These are phyloP conservation scores for Cutaneotrichosporon sp. DNA, from an alignment of 1,284 basidiomycete species.

Conservation along the genomic window DNA sequence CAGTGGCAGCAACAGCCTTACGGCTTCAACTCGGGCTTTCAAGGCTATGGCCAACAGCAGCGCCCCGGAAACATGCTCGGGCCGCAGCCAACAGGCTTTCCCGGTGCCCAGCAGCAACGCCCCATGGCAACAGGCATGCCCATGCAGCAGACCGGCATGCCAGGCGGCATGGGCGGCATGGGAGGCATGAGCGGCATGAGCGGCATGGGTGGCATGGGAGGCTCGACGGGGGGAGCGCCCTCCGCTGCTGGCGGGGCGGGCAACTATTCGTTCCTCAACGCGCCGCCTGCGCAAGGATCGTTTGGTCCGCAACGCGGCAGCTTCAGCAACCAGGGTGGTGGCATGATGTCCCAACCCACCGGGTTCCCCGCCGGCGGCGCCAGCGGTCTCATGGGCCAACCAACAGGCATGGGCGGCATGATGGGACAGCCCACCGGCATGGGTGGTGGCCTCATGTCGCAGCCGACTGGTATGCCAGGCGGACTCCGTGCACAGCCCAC, in stretches of 20 bases:
- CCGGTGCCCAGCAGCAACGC: conserved; percentile 39
- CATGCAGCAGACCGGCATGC: conserved; percentile 2
- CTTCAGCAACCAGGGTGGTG: conserved; percentile 15
- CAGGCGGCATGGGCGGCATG: conserved; percentile 15
- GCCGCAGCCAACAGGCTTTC: conserved; percentile 39
- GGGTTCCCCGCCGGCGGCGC: conserved; percentile 29
- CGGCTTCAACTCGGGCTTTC: conserved; percentile 28
- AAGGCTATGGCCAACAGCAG: conserved; percentile 34
- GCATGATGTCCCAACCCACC: conserved; percentile 33
- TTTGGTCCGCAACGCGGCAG: conserved; percentile 25
- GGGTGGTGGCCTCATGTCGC: conserved; percentile 57
- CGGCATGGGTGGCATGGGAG: conserved; percentile 1
- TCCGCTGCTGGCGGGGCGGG: conserved; percentile 10
- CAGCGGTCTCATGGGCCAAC: conserved; percentile 33
- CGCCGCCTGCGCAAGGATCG: conserved; percentile 36
- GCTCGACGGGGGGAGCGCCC: conserved; percentile 10
- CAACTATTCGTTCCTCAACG: conserved; percentile 45
- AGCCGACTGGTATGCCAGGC: conserved; percentile 65
- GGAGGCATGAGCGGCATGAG: conserved; percentile 9
- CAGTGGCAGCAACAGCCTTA: conserved; percentile 33
- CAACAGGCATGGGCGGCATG: conserved; percentile 32
- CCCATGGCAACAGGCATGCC: conserved; percentile 54
- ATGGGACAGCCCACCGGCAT: conserved; percentile 53
- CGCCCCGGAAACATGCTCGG: conserved; percentile 17
- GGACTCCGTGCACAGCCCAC: conserved; percentile 40